Evolutionary conservation across 495 filamentous ascomycete genomes (phyloP), one percentile per base, ranked within the genome.

Genomic region (Staphylotrichum tortipilum): DNA sequence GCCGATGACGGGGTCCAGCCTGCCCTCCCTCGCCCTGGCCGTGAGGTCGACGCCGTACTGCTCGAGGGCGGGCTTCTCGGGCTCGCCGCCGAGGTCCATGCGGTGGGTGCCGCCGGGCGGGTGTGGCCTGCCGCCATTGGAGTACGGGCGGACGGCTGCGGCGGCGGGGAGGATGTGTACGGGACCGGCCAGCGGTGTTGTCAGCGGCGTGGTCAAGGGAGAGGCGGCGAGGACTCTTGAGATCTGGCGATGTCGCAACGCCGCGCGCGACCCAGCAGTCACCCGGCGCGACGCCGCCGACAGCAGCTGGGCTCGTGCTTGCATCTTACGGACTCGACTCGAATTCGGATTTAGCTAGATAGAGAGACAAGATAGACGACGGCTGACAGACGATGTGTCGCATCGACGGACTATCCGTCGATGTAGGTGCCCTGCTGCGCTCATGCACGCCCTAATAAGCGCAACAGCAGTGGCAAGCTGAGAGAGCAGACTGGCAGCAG

Each of bases 1-100:
- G 18, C 92, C 92, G 65, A 98, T 96, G 6, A 97, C 89, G 1
- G 92, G 92, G 58, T 98, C 92, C 6, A 98, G 75, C 64, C 95
- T 96, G 38, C 92, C 92, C 22, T 82, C 84, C 60, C 76, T 88
- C 23, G 92, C 92, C 58, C 78, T 80, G 7, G 81, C 87, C 8
- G 92, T 97, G 44, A 98, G 73, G 64, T 98, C 91, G 47, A 94
- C 74, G 46, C 92, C 92, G 63, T 82, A 98, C 65, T 94, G 77
- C 64, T 96, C 91, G 26, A 97, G 65, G 2, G 92, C 88, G 6
- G 88, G 68, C 63, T 95, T 89, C 64, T 95, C 83, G 12, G 79
- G 78, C 58, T 84, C 82, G 33, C 80, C 86, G 28, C 88, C 79
- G 49, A 95, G 58, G 65, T 95, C 79, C 88, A 97, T 96, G 43